Evolutionary conservation across 164 flowering plant species (phyloP), one percentile per base, ranked within the genome.

Genomic region (Tinospora cordifolia): DNA sequence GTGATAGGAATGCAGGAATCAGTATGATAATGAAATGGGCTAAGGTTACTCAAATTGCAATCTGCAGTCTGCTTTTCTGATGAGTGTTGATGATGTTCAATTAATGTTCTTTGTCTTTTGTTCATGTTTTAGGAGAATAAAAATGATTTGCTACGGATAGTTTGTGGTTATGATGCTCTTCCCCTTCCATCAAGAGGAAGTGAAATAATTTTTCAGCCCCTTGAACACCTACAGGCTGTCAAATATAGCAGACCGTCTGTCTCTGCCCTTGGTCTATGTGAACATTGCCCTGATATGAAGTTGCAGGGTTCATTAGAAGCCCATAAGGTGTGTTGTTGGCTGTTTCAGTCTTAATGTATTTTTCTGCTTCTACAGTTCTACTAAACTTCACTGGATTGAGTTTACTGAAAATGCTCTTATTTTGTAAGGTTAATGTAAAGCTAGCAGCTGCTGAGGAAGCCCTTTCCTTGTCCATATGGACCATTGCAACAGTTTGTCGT

Each of bases 391-490:
- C 63, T 47, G 49, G 54, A 21, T 26, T 34, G n/a, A 12, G 41
- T 6, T 17, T 69, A 59, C 71, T 78, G 66, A 80, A 51, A 25
- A 30, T 49, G 36, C 26, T 67, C 58, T 59, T 51, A 49, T 69
- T 73, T 65, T 7, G 26, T 30, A 69, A 93, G 96, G 85, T 85
- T 64, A 80, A 83, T 69, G 81, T 78, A 39, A 85, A 82, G 83
- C 79, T 91, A 79, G 92, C 89, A 54, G 84, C 89, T 77, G 92
- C 91, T 24, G 98, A 94, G 82, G 97, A 92, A 84, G 91, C 95
- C 78, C 71, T 72, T 81, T 81, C 92, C 54, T 84, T 94, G 34
- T 90, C 98, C 25, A 72, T 87, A 67, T 94, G 97, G 98, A 81
- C 96, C 64, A 87, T 89, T 13, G 91, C 96, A 70, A 85, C 98